Evolutionary conservation across 2,329 filamentous ascomycete genomes (phyloP).

Genomic region (Phialemoniopsis sp.): DNA sequence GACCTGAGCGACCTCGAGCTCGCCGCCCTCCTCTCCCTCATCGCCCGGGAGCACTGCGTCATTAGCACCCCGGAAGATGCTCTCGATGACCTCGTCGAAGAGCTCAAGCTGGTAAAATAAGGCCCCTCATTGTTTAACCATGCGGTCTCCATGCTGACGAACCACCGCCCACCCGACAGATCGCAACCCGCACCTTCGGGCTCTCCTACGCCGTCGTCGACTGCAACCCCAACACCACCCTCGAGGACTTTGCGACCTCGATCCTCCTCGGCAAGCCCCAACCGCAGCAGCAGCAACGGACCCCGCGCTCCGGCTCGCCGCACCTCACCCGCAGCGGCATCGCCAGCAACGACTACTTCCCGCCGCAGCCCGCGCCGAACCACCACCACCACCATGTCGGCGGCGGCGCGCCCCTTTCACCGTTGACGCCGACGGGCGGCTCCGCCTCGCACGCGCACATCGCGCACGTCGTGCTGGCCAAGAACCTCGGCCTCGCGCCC

Average conservation of each 20-base stretch:
- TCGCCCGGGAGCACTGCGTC: slow-evolving; percentile 82
- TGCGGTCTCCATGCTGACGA: too few species aligned
- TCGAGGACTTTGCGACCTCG: slow-evolving; percentile 75
- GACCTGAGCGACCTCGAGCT: slow-evolving; percentile 84
- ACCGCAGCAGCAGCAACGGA: slow-evolving; percentile 32
- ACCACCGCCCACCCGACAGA: slow-evolving; percentile 38
- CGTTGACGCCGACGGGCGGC: slow-evolving; percentile 14
- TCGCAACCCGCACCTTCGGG: slow-evolving; percentile 68
- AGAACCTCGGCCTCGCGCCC: slow-evolving; percentile 71
- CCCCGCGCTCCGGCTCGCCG: slow-evolving; percentile 11
- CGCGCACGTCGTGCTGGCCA: slow-evolving; percentile 79
- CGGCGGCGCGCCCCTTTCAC: slow-evolving; percentile 14
- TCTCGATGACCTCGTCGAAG: slow-evolving; percentile 66
- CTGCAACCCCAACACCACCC: slow-evolving; percentile 67
- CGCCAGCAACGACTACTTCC: slow-evolving; percentile 16
- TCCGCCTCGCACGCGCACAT: slow-evolving; percentile 38
- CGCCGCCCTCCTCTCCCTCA: slow-evolving; percentile 75
- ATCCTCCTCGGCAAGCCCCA: slow-evolving; percentile 46
- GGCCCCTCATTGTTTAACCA: too few species aligned
- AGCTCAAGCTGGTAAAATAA: slow-evolving; percentile 62
- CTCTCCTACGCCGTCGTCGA: slow-evolving; percentile 66
- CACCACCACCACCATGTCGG: slow-evolving; percentile 1
- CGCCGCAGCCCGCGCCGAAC: slow-evolving; percentile 1
- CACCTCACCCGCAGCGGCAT: slow-evolving; percentile 8
- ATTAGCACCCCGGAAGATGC: slow-evolving; percentile 65